These are phyloP conservation scores for Eucalyptus dawsonii DNA, from an alignment of 345 rosid species.

Conservation along the genomic window DNA sequence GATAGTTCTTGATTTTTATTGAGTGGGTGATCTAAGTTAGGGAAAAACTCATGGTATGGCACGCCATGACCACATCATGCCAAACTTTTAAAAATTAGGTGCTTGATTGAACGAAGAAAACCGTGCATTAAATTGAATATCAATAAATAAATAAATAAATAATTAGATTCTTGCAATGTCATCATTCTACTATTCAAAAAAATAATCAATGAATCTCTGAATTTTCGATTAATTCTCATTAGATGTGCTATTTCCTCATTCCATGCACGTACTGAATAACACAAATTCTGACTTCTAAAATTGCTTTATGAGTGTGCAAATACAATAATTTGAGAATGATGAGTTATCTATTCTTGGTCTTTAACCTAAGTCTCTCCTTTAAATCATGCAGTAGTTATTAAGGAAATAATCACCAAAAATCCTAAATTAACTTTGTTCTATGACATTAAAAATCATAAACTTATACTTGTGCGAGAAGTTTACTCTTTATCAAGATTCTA, in stretches of 20 bases:
- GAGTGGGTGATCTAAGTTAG: background rate
- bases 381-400: too few relatives aligned
- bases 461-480: fast-evolving
- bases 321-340: background rate
- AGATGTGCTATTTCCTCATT: background rate
- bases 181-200: background rate
- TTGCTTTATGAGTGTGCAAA: background rate
- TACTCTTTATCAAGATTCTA: too few relatives aligned
- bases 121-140: background rate
- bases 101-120: background rate
- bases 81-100: background rate
- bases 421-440: too few relatives aligned
- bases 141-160: background rate
- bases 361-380: too few relatives aligned
- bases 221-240: background rate
- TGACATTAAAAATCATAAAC: too few relatives aligned
- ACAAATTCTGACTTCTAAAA: background rate
- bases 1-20: background rate
- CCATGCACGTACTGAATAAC: too few relatives aligned
- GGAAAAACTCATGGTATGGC: background rate
- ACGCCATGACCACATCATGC: background rate
- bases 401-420: background rate
- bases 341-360: background rate
- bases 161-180: background rate
- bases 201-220: background rate